These are phyloP conservation scores for Cladosporium sp. DNA, from an alignment of 2,329 filamentous ascomycete species.

Conservation along the genomic window DNA sequence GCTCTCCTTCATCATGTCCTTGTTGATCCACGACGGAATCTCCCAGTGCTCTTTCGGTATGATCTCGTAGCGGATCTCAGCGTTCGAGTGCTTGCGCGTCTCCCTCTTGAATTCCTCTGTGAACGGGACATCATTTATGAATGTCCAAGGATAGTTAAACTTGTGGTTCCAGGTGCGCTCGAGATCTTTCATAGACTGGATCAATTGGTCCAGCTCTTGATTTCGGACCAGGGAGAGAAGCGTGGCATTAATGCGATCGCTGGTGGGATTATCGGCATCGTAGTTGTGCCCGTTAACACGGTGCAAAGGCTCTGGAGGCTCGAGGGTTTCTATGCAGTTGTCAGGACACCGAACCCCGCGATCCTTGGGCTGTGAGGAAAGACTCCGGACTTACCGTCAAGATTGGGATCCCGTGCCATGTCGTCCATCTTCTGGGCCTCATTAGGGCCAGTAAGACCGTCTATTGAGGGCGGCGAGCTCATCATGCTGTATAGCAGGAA, in stretches of 20 bases:
- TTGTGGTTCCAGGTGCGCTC: constrained; percentile 96
- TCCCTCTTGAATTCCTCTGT: constrained; percentile 83
- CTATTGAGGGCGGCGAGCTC: constrained; percentile 31
- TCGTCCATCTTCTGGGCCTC: constrained; percentile 44
- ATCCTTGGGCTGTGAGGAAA: background rate
- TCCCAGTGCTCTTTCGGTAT: constrained; percentile 97
- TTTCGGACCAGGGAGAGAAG: constrained; percentile 89
- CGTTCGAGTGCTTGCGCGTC: constrained; percentile 78
- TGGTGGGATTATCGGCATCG: constrained; percentile 64
- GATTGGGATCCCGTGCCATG: constrained; percentile 73
- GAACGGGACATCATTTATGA: constrained; percentile 95
- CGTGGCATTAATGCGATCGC: constrained; percentile 86
- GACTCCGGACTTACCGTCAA: constrained; percentile 62
- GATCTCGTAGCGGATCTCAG: constrained; percentile 76
- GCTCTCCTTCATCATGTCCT: constrained; percentile 78
- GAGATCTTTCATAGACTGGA: constrained; percentile 83
- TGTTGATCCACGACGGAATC: constrained; percentile 84
- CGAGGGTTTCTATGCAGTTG: constrained; percentile 60
- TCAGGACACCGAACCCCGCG: background rate
- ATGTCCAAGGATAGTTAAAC: constrained; percentile 99
- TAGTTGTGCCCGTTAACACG: constrained; percentile 68
- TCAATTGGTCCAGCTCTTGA: constrained; percentile 74
- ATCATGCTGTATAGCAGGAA: constrained; percentile 75
- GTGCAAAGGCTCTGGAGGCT: constrained; percentile 71
- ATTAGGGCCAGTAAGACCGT: constrained; percentile 19